Conservation (phyloP, 768 basidiomycete species). For the Amanita muscaria region DNA sequence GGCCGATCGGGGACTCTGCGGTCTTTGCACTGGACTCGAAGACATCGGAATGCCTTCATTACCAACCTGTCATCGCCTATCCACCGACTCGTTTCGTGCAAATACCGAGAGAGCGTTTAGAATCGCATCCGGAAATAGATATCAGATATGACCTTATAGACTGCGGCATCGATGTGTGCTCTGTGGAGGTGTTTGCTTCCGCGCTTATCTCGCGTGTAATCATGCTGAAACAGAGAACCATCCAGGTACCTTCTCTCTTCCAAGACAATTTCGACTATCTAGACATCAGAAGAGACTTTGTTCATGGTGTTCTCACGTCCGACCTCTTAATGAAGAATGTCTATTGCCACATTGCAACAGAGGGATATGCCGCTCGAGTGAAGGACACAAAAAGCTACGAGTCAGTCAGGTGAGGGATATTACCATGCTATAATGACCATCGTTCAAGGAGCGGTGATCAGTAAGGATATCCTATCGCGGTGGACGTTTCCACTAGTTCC, state of each 20-base stretch:
- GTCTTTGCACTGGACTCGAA: constrained; percentile 72
- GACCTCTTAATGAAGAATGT: constrained; percentile 94
- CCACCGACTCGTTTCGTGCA: constrained; percentile 52
- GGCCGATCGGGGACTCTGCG: constrained; percentile 48
- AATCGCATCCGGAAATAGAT: constrained; percentile 70
- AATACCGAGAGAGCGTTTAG: constrained; percentile 74
- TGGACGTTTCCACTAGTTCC: constrained; percentile 96
- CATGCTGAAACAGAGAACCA: background rate
- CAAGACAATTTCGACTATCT: constrained; percentile 98
- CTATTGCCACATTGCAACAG: constrained; percentile 79
- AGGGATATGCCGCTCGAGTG: constrained; percentile 89
- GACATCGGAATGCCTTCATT: constrained; percentile 78
- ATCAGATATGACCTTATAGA: constrained; percentile 84
- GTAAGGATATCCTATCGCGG: constrained; percentile 87
- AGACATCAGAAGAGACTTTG: constrained; percentile 87
- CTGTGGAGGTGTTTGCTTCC: constrained; percentile 63
- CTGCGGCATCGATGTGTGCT: constrained; percentile 88
- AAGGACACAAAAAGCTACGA: constrained; percentile 90
- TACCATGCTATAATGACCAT: constrained; percentile 5
- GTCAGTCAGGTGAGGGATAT: constrained; percentile 57
- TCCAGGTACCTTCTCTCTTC: constrained; percentile 87
- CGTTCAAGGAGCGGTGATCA: constrained; percentile 21
- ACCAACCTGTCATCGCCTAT: constrained; percentile 65
- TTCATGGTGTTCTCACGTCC: constrained; percentile 88
- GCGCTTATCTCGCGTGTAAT: background rate